These are phyloP conservation scores for Solanum raphanifolium DNA, from an alignment of 257 asterid genomes.

Conservation along the genomic window DNA sequence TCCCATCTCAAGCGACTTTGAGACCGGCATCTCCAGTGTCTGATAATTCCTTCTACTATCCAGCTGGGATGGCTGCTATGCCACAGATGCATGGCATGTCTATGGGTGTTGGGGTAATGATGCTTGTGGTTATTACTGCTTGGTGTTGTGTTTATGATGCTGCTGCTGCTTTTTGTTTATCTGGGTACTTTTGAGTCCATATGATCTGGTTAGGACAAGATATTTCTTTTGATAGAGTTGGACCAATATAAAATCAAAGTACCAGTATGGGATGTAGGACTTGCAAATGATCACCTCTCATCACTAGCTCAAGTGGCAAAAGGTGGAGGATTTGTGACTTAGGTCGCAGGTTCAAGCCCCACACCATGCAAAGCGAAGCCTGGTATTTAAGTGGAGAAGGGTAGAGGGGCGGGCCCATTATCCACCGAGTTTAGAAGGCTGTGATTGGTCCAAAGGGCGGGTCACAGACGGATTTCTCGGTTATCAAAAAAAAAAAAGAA, in stretches of 20 bases:
- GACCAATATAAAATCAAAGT: neutral
- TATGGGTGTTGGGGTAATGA: slow-evolving; percentile 74
- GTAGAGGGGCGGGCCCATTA: no score
- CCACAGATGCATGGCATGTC: slow-evolving; percentile 87
- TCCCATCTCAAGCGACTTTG: slow-evolving; percentile 55
- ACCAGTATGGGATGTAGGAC: neutral
- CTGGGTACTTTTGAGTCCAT: neutral
- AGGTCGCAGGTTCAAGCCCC: no score
- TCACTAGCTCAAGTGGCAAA: no score
- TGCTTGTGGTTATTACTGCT: neutral
- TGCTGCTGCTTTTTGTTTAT: neutral
- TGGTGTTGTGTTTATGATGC: neutral
- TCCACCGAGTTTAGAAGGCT: no score
- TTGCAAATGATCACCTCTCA: neutral
- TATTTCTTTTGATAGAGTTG: neutral
- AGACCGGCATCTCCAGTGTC: slow-evolving; percentile 81
- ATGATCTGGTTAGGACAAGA: neutral
- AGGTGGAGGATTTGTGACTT: no score
- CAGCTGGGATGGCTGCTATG: slow-evolving; percentile 53
- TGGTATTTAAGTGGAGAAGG: no score
- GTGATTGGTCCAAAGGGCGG: no score
- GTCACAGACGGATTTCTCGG: no score
- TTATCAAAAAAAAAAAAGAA: no score
- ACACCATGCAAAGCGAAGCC: no score
- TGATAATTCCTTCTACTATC: slow-evolving; percentile 78